Conservation (phyloP, 2,329 filamentous ascomycete species). For the Diaporthe vexans region DNA sequence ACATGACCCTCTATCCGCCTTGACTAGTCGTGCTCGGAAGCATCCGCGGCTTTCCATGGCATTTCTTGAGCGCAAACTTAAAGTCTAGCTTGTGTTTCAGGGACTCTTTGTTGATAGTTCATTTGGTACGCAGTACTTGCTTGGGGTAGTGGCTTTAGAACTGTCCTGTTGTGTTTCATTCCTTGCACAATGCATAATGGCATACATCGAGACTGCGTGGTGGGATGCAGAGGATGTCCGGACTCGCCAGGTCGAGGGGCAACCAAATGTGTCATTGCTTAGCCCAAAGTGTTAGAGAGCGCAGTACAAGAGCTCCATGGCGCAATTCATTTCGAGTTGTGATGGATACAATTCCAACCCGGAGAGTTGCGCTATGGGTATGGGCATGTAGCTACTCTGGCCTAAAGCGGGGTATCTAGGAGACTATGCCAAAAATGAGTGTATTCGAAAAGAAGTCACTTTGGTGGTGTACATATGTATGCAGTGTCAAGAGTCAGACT, state of each 20-base stretch:
- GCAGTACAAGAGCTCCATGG: not conserved
- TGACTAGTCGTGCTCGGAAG: not conserved
- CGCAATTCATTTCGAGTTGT: not conserved
- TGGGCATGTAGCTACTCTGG: not conserved
- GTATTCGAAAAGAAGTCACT: not conserved
- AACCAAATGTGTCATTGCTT: not conserved
- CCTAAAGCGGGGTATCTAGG: not conserved
- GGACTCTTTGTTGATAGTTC: not conserved
- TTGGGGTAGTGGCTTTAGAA: not conserved
- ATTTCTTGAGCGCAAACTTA: conserved; percentile 2
- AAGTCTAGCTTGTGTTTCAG: conserved; percentile 4
- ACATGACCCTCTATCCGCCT: no score
- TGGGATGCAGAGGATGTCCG: no score
- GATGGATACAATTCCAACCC: not conserved
- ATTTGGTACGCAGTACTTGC: no score
- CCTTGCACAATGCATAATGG: not conserved
- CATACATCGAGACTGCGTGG: not conserved
- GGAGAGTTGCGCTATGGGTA: not conserved
- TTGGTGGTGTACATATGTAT: no score
- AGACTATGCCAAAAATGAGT: not conserved
- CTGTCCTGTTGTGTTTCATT: no score
- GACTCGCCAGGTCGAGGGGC: no score
- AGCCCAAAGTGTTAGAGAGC: not conserved
- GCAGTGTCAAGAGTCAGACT: not conserved
- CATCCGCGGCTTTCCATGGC: not conserved